These are phyloP conservation scores for Cyberlindnera veronae DNA, from an alignment of 805 yeast species.

Conservation along the genomic window DNA sequence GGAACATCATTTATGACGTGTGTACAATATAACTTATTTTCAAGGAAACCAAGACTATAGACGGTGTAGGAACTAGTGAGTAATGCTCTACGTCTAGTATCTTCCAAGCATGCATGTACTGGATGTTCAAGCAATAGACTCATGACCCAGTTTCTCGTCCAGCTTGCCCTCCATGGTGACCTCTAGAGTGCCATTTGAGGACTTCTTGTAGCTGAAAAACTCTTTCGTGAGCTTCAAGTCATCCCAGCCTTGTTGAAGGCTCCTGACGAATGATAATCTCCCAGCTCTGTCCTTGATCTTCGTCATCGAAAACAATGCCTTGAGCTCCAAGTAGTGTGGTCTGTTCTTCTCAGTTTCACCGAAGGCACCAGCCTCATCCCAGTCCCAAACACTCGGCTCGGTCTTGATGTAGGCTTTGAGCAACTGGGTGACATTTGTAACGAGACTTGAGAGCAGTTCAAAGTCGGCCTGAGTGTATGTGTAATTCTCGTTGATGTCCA, in stretches of 20 bases:
- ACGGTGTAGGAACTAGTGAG: too few species aligned
- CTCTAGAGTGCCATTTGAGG: too few species aligned
- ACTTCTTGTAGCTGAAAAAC: too few species aligned
- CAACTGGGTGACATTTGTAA: slow-evolving; percentile 23
- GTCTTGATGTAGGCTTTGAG: slow-evolving; percentile 13
- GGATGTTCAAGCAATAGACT: too few species aligned
- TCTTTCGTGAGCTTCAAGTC: slow-evolving; percentile 7
- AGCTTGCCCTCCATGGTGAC: too few species aligned
- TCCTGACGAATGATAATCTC: slow-evolving; percentile 1
- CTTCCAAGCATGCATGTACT: too few species aligned
- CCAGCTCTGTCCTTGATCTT: slow-evolving; percentile 4
- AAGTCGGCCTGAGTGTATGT: slow-evolving; percentile 37
- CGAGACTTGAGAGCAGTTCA: slow-evolving; percentile 30
- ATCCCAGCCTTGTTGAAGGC: slow-evolving; percentile 14
- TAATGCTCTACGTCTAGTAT: too few species aligned
- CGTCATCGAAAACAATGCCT: slow-evolving; percentile 4
- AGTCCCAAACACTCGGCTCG: slow-evolving; percentile 20
- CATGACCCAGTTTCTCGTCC: too few species aligned
- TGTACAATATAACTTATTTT: too few species aligned
- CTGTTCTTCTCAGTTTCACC: slow-evolving; percentile 3
- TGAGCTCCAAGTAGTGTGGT: slow-evolving; percentile 8
- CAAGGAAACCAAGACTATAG: too few species aligned
- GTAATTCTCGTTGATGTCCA: slow-evolving; percentile 51
- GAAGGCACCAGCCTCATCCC: slow-evolving; percentile 14
- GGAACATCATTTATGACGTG: too few species aligned